phyloP scores from a whole-genome alignment of 306 rosid genomes.

The Pyrus bretschneideri region DNA sequence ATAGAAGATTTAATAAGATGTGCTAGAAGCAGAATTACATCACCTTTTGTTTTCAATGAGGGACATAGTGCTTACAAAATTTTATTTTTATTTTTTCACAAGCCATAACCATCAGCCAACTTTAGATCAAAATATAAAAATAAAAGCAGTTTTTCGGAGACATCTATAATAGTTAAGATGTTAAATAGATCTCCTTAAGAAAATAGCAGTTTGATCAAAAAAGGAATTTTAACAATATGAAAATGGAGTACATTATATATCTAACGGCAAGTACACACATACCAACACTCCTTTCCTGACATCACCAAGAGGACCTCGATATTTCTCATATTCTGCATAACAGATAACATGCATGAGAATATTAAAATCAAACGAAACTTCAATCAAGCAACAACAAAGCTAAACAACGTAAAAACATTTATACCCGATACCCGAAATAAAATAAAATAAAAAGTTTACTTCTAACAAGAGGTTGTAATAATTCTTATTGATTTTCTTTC shows the following conservation, averaged over 20 bases:
- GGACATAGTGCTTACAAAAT: not conserved
- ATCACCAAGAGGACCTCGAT: constrained; percentile 87
- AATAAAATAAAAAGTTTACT: not conserved
- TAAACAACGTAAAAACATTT: not conserved
- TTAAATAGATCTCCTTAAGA: not conserved
- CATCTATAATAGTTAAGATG: not conserved
- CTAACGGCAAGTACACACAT: constrained; percentile 23
- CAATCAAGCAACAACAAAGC: not conserved
- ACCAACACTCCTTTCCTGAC: constrained; percentile 99
- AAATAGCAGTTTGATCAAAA: not conserved
- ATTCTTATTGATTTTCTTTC: not conserved
- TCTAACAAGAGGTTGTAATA: not conserved
- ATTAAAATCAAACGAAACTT: not conserved
- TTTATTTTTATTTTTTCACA: not conserved
- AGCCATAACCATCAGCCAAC: not conserved
- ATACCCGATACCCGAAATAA: not conserved
- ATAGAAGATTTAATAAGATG: not conserved
- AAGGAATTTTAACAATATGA: not conserved
- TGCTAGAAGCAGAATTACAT: not conserved
- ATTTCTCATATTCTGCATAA: constrained; percentile 70
- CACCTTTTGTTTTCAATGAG: not conserved
- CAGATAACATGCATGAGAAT: not conserved
- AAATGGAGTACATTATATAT: not conserved
- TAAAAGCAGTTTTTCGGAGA: not conserved
- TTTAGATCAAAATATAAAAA: not conserved